A percentile compares a stretch with the other conserved stretches of the same genome.
Conservation (phyloP, 441 rosid species). For the Brassica hybrid region DNA sequence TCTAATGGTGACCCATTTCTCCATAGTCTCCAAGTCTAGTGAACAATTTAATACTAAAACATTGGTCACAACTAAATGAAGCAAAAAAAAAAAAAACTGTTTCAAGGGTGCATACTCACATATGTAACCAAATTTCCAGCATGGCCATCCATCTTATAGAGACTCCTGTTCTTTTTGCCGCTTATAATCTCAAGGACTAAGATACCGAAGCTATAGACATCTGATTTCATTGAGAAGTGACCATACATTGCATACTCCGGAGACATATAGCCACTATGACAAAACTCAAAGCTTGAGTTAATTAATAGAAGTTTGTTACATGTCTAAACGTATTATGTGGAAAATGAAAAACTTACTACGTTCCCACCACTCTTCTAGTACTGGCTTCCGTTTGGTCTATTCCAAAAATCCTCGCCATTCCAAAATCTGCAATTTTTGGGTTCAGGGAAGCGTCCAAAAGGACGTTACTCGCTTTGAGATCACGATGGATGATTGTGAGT, state of each 20-base stretch:
- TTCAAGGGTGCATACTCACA: background rate
- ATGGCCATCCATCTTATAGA: constrained; percentile 5
- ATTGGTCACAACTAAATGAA: background rate
- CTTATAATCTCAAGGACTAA: constrained; percentile 26
- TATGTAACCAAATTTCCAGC: constrained; percentile 17
- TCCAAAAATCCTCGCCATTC: background rate
- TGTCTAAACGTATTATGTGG: background rate
- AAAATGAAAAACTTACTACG: background rate
- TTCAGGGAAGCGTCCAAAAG: background rate
- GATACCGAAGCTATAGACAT: constrained; percentile 20
- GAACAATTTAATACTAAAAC: background rate
- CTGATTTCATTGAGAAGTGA: constrained; percentile 16
- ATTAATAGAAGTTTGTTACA: background rate
- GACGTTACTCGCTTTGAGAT: background rate
- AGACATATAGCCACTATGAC: constrained; percentile 20
- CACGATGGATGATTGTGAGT: background rate
- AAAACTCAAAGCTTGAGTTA: background rate
- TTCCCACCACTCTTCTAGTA: background rate
- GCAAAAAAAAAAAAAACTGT: background rate
- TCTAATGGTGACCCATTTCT: constrained; percentile 6
- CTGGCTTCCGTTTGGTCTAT: background rate
- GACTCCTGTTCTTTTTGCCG: constrained; percentile 3
- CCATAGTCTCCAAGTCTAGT: constrained; percentile 29
- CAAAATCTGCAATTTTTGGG: background rate
- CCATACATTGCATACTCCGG: constrained; percentile 21